Conservation (phyloP, 805 yeast species). For the Teunomyces funiuensis region DNA sequence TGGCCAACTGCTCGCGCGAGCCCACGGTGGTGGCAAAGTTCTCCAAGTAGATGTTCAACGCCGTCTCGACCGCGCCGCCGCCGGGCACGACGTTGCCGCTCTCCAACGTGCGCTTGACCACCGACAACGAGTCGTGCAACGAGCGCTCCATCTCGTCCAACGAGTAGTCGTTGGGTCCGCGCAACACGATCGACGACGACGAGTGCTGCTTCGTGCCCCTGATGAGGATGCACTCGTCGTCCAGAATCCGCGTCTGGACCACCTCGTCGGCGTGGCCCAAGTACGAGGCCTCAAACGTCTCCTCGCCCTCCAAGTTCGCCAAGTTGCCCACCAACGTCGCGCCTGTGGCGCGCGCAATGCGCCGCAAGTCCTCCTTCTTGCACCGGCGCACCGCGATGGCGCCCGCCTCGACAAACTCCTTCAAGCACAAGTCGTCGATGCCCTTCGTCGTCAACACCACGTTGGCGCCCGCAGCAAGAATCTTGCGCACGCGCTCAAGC, state of each 20-base stretch:
- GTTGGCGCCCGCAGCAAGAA: slow-evolving; percentile 86
- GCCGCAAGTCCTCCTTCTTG: slow-evolving; percentile 91
- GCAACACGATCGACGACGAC: slow-evolving; percentile 83
- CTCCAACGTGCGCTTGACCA: slow-evolving; percentile 93
- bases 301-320: slow-evolving; percentile 95
- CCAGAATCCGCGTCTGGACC: slow-evolving; percentile 84
- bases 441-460: slow-evolving; percentile 93
- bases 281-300: slow-evolving; percentile 79
- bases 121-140: slow-evolving; percentile 88
- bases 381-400: slow-evolving; percentile 97
- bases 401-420: slow-evolving; percentile 86
- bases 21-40: slow-evolving; percentile 98
- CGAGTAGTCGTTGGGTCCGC: slow-evolving; percentile 95
- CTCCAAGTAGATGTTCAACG: slow-evolving; percentile 90
- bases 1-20: slow-evolving; percentile 95
- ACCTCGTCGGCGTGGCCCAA: slow-evolving; percentile 91
- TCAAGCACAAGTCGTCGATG: slow-evolving; percentile 87
- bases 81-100: slow-evolving; percentile 96
- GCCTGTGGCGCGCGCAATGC: slow-evolving; percentile 98
- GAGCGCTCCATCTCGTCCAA: slow-evolving; percentile 99
- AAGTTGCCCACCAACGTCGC: slow-evolving; percentile 84
- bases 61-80: slow-evolving; percentile 99
- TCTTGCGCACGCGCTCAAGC: slow-evolving; percentile 77
- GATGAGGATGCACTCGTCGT: slow-evolving; percentile 93
- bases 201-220: slow-evolving; percentile 91